These are phyloP conservation scores for Agrocybe pediades DNA, from an alignment of 768 basidiomycete genomes.

Conservation along the genomic window DNA sequence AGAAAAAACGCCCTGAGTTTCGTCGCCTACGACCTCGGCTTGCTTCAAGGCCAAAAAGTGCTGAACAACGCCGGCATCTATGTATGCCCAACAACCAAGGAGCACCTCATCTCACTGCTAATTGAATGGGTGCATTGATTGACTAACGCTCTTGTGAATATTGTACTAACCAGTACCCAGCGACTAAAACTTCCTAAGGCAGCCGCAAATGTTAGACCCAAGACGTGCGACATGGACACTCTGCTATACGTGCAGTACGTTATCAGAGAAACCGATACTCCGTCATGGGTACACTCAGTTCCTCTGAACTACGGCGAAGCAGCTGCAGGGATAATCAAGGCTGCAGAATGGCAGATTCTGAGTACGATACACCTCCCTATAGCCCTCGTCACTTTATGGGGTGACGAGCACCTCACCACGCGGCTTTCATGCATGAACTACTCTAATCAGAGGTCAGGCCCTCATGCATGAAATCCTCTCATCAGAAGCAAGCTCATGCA, in stretches of 20 bases:
- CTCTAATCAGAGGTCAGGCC: too few species aligned
- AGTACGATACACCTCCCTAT: conserved; percentile 33
- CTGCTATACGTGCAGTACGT: conserved; percentile 19
- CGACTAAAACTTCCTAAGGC: not conserved
- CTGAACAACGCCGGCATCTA: not conserved
- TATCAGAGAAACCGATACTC: conserved; percentile 21
- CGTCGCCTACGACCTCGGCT: not conserved
- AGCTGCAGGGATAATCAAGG: conserved; percentile 28
- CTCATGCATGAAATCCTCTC: too few species aligned
- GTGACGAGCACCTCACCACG: too few species aligned
- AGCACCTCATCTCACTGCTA: not conserved
- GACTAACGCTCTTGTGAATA: too few species aligned
- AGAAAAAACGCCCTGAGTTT: not conserved
- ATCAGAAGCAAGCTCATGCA: too few species aligned
- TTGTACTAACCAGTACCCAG: too few species aligned
- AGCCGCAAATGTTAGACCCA: not conserved
- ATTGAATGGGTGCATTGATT: not conserved
- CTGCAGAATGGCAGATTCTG: conserved; percentile 38
- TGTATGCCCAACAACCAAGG: not conserved
- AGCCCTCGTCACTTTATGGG: conserved; percentile 36
- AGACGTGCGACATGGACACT: conserved; percentile 1
- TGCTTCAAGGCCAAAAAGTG: not conserved
- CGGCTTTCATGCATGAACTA: too few species aligned
- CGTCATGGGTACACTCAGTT: conserved; percentile 24
- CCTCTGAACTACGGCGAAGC: conserved; percentile 22